Conservation (phyloP, 305 asterid genomes). For the Fraxinus angustifolia region DNA sequence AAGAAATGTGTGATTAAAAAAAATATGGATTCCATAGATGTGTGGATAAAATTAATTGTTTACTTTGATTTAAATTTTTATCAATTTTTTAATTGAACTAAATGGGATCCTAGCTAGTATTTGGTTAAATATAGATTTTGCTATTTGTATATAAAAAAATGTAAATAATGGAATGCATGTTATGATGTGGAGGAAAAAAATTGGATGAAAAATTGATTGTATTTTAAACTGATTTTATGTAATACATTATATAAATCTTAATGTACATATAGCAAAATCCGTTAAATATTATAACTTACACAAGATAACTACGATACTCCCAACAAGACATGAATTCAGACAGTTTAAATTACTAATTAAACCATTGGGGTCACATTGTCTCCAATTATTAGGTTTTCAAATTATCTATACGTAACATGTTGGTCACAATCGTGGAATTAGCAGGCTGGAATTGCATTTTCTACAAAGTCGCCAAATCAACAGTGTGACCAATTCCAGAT, state of each 20-base stretch:
- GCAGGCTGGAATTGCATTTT: not conserved
- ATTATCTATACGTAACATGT: not conserved
- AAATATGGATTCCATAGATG: too few relatives aligned
- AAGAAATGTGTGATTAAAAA: too few relatives aligned
- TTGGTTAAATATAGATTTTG: not conserved
- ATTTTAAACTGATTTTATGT: too few relatives aligned
- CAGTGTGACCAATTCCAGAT: conserved; percentile 4
- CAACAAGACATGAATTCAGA: not conserved
- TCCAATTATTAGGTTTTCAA: not conserved
- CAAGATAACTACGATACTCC: not conserved
- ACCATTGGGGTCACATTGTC: not conserved
- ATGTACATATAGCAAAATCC: too few relatives aligned
- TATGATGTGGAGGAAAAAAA: too few relatives aligned
- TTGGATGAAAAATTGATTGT: too few relatives aligned
- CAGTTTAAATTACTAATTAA: not conserved
- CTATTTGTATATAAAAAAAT: too few relatives aligned
- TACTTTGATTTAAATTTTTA: too few relatives aligned
- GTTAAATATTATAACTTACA: too few relatives aligned
- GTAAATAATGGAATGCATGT: too few relatives aligned
- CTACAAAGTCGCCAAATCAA: conserved; percentile 26
- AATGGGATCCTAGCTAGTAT: not conserved
- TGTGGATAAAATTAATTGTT: not conserved
- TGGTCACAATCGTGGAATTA: conserved; percentile 9
- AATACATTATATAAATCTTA: too few relatives aligned
- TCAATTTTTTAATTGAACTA: too few relatives aligned